Base-by-base conservation (phyloP, 495 filamentous ascomycete genomes). In the Xylaria nigripes region DNA sequence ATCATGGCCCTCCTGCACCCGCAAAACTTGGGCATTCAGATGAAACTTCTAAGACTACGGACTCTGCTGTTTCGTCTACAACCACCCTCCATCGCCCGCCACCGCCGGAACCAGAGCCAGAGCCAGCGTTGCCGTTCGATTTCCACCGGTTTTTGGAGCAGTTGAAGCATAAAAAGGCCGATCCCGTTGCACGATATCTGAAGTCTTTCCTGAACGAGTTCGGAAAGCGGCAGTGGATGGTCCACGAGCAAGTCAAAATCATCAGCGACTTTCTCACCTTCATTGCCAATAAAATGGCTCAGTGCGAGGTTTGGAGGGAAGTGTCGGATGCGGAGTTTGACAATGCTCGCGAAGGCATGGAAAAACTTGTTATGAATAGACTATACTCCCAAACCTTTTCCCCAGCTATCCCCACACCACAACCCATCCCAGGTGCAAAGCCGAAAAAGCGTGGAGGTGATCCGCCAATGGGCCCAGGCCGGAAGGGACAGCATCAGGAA, bases 311-410 rank as follows among this genome's bases (percentile, higher is more conserved):
- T 6, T 99, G 93, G 93, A 84, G 89, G 45, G 86, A 90, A 38
- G 90, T 96, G 0, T 95, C 91, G 0, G 94, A 97, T 66, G 89
- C 87, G 7, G 93, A 99, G 64, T 96, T 99, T 67, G 93, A 97
- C 69, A 96, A 99, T 72, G 94, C 94, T 13, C 81, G 89, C 58
- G 93, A 99, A 72, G 93, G 93, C 25, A 99, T 99, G 94, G 93
- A 99, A 77, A 99, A 99, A 66, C 81, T 99, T 22, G 93, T 99
- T 16, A 99, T 99, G 93, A 99, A 99, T 67, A 80, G 94, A 50
- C 74, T 99, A 5, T 97, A 99, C 65, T 83, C 85, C 1, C 94
- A 99, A 68, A 95, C 94, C 0, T 99, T 99, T 67, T 95, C 93
- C 1, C 91, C 93, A 1, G 86, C 86, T 15, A 99, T 99, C 46